Conservation (phyloP, 2,329 filamentous ascomycete genomes). For the Colletotrichum sp. region DNA sequence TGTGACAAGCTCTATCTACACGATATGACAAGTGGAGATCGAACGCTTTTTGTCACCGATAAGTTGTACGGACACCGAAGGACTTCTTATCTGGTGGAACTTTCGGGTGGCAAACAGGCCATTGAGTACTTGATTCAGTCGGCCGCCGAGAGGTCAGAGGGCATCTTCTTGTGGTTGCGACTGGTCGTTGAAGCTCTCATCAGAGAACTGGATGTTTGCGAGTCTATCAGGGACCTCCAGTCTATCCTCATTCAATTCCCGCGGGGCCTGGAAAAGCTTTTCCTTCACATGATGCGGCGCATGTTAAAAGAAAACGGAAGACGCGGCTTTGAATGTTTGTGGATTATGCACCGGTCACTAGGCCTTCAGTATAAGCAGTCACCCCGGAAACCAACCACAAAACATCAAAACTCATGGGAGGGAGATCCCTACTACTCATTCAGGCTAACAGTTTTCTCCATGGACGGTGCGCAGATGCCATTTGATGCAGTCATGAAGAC, state of each 20-base stretch:
- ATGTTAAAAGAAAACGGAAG: neutral
- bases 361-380: neutral
- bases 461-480: neutral
- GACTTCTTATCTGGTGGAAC: rapidly evolving
- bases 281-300: neutral
- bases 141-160: neutral
- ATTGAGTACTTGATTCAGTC: rapidly evolving
- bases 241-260: neutral
- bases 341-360: neutral
- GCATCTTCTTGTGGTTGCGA: neutral
- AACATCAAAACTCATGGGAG: no score
- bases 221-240: neutral
- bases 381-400: no score
- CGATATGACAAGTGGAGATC: neutral
- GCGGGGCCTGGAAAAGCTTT: neutral
- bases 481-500: neutral
- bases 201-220: neutral
- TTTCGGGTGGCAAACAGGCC: neutral
- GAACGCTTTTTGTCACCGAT: neutral
- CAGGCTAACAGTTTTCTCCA: neutral
- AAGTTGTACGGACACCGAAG: neutral
- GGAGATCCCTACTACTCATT: neutral
- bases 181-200: neutral
- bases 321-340: neutral
- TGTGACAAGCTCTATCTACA: neutral